Evolutionary conservation across 2,329 filamentous ascomycete genomes (phyloP), one percentile per base, ranked within the genome.

Genomic region (Cadophora sp.): DNA sequence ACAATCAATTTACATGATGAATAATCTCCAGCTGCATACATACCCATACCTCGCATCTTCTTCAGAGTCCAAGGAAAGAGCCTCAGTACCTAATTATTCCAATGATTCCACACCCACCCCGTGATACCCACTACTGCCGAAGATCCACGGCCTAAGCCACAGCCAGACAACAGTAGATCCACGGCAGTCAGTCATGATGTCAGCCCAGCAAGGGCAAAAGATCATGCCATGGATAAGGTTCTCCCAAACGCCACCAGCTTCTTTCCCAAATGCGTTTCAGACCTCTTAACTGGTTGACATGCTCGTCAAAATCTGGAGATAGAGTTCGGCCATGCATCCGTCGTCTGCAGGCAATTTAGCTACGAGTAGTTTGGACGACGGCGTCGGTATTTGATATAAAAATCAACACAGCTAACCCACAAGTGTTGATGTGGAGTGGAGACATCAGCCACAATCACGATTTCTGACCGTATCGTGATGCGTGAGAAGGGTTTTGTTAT

Each of bases 381-480:
- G 33, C 55, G 33, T 24, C 16, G 27, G n/a, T 24, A 24, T 58
- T 58, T 58, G 55, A 58, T 58, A 58, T 58, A 14, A 58, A 56
- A 41, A 13, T 20, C 20, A n/a, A 48, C 18, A 18, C n/a, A 6
- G 27, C 27, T 30, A 30, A 30, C 27, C 27, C 27, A 30, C 27
- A 30, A 30, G 27, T 30, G 27, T 30, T 30, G 27, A 30, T 30
- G 27, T 4, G 33, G 30, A 53, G 22, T 53, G 50, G 24, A 53
- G 50, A 16, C 16, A 7, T 53, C 50, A 53, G 50, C 50, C 50
- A 53, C 50, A 53, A 33, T 33, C 41, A 18, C 27, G 50, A 18
- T 33, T 18, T n/a, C 8, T 30, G 27, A 30, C 27, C 50, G 27
- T 22, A 33, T 33, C 27, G n/a, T 22, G 8, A 24, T 59, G 18